A percentile compares a stretch with the other conserved stretches of the same genome.
These are phyloP conservation scores for Lagenidium sp. DNA, from an alignment of 352 stramenopile genomes.

Conservation along the genomic window DNA sequence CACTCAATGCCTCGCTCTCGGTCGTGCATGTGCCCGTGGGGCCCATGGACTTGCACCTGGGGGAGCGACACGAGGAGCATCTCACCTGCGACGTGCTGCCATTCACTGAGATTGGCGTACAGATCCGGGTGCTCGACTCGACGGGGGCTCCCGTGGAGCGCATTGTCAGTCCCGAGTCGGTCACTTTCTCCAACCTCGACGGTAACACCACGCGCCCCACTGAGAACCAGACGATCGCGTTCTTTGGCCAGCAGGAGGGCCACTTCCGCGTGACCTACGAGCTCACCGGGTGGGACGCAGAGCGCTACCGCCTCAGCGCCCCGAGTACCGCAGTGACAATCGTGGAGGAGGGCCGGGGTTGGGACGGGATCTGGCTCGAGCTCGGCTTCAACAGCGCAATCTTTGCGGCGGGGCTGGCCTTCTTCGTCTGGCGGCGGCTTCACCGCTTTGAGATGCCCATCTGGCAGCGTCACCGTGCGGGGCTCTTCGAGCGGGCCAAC, in stretches of 20 bases:
- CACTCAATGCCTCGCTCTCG: too few relatives aligned
- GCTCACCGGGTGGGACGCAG: constrained; percentile 19
- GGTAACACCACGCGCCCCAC: too few relatives aligned
- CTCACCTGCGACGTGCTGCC: constrained; percentile 35
- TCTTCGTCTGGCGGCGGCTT: constrained; percentile 56
- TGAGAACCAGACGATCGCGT: too few relatives aligned
- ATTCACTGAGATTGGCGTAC: constrained; percentile 28
- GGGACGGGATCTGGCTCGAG: constrained; percentile 61
- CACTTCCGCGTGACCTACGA: constrained; percentile 55
- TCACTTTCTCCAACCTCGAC: too few relatives aligned
- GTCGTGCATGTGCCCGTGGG: constrained; percentile 45
- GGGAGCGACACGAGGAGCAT: constrained; percentile 22
- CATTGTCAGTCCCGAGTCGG: too few relatives aligned
- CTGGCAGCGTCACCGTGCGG: constrained; percentile 43
- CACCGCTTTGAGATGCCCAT: constrained; percentile 47
- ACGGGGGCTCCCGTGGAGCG: constrained; percentile 7
- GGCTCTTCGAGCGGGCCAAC: constrained; percentile 70
- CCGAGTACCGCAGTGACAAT: constrained; percentile 47
- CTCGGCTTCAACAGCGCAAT: constrained; percentile 50
- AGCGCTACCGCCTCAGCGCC: constrained; percentile 36
- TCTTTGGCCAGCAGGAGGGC: constrained; percentile 25
- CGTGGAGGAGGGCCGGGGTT: constrained; percentile 30
- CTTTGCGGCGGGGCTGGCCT: constrained; percentile 35
- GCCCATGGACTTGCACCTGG: constrained; percentile 35
- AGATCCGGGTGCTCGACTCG: constrained; percentile 30